Base-by-base conservation (phyloP, 2,329 filamentous ascomycete species). In the Penicillium crustosum region DNA sequence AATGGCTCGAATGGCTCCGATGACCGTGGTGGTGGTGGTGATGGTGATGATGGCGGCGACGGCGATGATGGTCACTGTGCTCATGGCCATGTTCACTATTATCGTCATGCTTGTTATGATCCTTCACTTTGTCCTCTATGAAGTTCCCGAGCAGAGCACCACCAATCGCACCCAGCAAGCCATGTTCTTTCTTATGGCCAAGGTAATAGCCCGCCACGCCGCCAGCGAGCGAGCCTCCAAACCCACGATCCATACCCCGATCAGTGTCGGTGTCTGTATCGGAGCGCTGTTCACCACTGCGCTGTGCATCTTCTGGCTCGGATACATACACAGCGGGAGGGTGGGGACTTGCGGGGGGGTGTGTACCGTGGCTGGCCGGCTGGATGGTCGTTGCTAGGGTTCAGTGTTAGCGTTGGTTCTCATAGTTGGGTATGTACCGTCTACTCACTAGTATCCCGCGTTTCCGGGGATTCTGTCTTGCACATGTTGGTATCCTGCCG, bases 121-220 rank as follows among this genome's bases (percentile, higher is more conserved):
- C 71, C 73, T 85, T 84, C 63, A 75, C 62, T 64, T 82, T 80
- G 62, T 86, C 79, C 63, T 85, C 82, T 0, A 83, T 65, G 59
- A 84, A 82, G 67, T 76, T 79, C 2, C 84, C 84, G 2, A 82
- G 55, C 45, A 87, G 77, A 0, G 83, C 84, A 55, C 84, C 84
- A 4, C 82, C 81, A 29, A 87, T 68, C 0, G 83, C 81, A 12
- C 84, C 84, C 10, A 87, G 69, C 31, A 87, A 72, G 4, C 82
- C 82, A 63, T 84, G 82, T n/a, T 82, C 76, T 23, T 77, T 80
- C 63, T 82, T 77, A 69, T 84, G 83, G 19, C 84, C 84, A 6
- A 83, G 74, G 61, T 82, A 80, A 61, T 80, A 81, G 1, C 84
- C 85, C 4, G 83, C 82, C 4, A 82, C 77, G 43, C 81, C 83